phyloP scores from a whole-genome alignment of 306 rosid species.

The Castanopsis chinensis region DNA sequence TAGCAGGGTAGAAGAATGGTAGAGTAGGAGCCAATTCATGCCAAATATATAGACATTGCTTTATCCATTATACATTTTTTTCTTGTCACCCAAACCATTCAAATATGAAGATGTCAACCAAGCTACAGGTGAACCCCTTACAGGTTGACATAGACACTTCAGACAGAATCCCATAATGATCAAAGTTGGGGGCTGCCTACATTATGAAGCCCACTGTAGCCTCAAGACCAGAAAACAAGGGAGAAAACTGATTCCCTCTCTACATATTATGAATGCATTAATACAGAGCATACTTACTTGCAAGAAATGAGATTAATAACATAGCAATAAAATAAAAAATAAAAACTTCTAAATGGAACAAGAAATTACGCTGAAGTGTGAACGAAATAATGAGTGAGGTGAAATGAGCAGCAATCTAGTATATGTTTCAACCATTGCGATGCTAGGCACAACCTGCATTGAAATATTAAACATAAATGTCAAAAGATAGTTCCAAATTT shows the following conservation, averaged over 20 bases:
- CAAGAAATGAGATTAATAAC: slow-evolving; percentile 14
- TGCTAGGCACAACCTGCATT: slow-evolving; percentile 85
- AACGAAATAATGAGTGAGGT: slow-evolving; percentile 85
- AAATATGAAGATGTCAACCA: neutral
- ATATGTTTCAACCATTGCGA: slow-evolving; percentile 97
- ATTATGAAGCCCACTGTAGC: neutral
- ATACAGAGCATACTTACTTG: neutral
- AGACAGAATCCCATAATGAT: neutral
- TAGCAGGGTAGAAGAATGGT: neutral
- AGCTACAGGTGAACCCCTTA: neutral
- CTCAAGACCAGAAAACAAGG: slow-evolving; percentile 10
- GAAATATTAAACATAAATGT: slow-evolving; percentile 23
- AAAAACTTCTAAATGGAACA: slow-evolving; percentile 7
- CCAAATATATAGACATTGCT: neutral
- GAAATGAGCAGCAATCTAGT: slow-evolving; percentile 79
- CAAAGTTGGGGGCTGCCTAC: neutral
- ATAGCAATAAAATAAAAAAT: neutral
- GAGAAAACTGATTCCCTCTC: slow-evolving; percentile 14
- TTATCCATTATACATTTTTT: neutral
- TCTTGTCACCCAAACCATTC: neutral
- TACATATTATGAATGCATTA: slow-evolving; percentile 5
- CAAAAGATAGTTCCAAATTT: slow-evolving; percentile 7
- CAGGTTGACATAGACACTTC: neutral
- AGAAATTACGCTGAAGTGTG: slow-evolving; percentile 78
- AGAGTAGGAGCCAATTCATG: neutral